Percentiles rank a stretch among this genome's conserved stretches.
phyloP scores from a whole-genome alignment of 2,329 filamentous ascomycete genomes.

The Bipolaris gigantea region DNA sequence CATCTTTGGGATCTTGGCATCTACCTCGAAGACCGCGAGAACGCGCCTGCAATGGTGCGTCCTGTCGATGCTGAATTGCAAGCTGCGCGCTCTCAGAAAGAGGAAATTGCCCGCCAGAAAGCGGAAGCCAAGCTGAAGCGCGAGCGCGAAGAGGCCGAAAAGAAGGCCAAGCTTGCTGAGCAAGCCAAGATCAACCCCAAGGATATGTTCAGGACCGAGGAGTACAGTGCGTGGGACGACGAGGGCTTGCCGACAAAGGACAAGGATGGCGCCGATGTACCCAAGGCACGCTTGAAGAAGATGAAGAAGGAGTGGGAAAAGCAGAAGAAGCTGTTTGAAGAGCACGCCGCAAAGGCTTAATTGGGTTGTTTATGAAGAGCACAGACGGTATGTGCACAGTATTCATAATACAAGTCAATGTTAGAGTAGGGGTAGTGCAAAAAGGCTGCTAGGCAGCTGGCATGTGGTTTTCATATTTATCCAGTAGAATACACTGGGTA shows the following conservation, averaged over 20 bases:
- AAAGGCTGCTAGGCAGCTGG: too few relatives aligned
- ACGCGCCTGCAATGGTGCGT: conserved; percentile 73
- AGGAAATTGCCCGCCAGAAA: conserved; percentile 49
- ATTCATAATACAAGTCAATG: too few relatives aligned
- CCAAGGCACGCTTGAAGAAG: conserved; percentile 80
- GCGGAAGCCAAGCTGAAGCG: conserved; percentile 52
- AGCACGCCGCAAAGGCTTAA: conserved; percentile 18
- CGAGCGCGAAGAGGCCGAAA: conserved; percentile 62
- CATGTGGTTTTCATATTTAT: too few relatives aligned
- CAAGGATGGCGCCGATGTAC: conserved; percentile 75
- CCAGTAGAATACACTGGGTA: too few relatives aligned
- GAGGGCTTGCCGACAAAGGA: conserved; percentile 79
- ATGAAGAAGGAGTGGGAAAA: conserved; percentile 85
- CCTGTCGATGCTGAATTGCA: conserved; percentile 63
- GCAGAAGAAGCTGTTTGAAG: conserved; percentile 81
- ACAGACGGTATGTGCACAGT: background rate
- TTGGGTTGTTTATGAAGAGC: background rate
- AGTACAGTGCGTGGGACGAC: conserved; percentile 79
- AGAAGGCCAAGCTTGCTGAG: conserved; percentile 57
- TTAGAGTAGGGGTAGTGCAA: too few relatives aligned
- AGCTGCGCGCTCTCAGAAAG: conserved; percentile 57
- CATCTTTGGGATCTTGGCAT: conserved; percentile 81
- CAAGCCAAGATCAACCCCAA: conserved; percentile 60
- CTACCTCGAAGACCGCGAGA: conserved; percentile 80
- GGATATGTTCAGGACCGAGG: conserved; percentile 61